These are phyloP conservation scores for Clarireedia sp. DNA, from an alignment of 2,329 filamentous ascomycete genomes.

Conservation along the genomic window DNA sequence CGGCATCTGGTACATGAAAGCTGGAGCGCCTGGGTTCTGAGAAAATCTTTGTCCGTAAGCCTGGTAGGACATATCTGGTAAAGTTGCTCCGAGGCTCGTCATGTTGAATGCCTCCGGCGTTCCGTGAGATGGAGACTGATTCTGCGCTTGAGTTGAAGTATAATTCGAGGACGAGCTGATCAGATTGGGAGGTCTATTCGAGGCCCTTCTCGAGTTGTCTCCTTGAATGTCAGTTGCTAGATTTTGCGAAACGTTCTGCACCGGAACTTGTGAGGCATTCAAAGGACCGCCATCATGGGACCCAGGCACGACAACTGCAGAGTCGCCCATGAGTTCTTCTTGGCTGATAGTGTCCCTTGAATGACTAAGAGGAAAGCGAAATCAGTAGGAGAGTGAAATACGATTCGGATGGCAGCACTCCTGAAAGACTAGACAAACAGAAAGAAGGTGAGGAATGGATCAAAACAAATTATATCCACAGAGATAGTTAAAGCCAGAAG, in stretches of 20 bases:
- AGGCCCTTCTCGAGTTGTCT: background rate
- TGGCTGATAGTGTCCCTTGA: background rate
- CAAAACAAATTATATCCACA: background rate
- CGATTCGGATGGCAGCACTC: background rate
- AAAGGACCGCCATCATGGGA: conserved; percentile 3
- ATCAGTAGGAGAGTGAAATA: background rate
- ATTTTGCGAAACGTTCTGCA: conserved; percentile 10
- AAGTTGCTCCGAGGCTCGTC: conserved; percentile 17
- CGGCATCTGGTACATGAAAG: conserved; percentile 19
- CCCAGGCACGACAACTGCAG: conserved; percentile 2
- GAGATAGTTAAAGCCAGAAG: background rate
- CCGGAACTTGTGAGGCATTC: background rate
- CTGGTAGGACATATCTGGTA: conserved; percentile 24
- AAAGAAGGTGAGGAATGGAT: background rate
- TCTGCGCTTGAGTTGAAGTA: conserved; percentile 9
- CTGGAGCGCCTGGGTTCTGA: conserved; percentile 13
- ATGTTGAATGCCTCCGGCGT: conserved; percentile 23
- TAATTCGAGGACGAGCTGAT: background rate
- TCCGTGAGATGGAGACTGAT: conserved; percentile 10
- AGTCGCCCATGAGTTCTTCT: conserved; percentile 6
- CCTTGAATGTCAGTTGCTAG: conserved; percentile 8
- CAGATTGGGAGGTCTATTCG: background rate
- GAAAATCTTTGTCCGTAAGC: conserved; percentile 21
- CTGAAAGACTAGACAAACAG: background rate
- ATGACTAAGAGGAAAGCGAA: background rate